Percentiles rank a stretch among this genome's conserved stretches.
Evolutionary conservation across 305 asterid genomes (phyloP).

Genomic region (Rubia balearica): DNA sequence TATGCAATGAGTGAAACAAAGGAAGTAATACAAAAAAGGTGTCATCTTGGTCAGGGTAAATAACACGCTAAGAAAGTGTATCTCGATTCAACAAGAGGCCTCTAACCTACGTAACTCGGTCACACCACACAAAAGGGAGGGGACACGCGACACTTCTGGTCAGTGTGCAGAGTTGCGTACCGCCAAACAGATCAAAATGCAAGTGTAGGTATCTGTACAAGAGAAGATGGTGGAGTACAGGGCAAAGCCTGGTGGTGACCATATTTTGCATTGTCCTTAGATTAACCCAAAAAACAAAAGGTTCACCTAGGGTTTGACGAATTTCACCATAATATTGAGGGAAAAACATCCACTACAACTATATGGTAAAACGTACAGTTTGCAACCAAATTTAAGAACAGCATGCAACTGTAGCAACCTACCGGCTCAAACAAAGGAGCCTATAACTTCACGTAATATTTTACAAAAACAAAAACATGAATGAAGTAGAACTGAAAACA

Average conservation of each 20-base stretch:
- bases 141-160: background rate
- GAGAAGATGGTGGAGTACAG: background rate
- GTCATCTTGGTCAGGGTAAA: background rate
- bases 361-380: background rate
- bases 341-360: background rate
- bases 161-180: too few species aligned
- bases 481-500: background rate
- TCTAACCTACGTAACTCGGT: background rate
- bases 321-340: background rate
- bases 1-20: background rate
- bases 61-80: background rate
- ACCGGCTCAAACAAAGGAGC: slow-evolving; percentile 1
- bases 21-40: background rate
- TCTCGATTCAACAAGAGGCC: background rate
- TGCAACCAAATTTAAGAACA: background rate
- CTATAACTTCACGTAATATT: slow-evolving; percentile 1
- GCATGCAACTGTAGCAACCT: slow-evolving; percentile 10
- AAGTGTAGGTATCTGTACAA: too few species aligned
- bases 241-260: background rate
- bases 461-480: background rate
- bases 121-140: background rate
- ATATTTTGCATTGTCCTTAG: background rate
- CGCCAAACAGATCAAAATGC: too few species aligned
- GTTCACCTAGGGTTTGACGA: slow-evolving; percentile 8
- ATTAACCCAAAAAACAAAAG: background rate